Evolutionary conservation across 2,329 filamentous ascomycete species (phyloP).

Genomic region (Sporothrix globosa): DNA sequence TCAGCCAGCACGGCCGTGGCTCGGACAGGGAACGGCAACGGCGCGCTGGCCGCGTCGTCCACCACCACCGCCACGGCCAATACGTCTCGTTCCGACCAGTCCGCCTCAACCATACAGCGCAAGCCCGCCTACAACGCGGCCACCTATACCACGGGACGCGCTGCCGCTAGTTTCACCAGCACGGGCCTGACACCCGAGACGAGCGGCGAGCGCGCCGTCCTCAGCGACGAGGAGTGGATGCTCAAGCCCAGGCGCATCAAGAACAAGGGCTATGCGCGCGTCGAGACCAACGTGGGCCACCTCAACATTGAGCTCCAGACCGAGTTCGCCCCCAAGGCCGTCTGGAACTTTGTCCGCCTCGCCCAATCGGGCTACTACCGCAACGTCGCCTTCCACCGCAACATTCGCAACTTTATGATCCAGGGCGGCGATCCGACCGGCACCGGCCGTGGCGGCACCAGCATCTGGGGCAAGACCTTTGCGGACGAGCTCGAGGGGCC

Average conservation of each 20-base stretch:
- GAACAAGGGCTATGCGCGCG: slow-evolving; percentile 85
- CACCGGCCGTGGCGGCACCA: slow-evolving; percentile 85
- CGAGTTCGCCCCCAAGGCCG: slow-evolving; percentile 86
- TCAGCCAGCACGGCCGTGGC: slow-evolving; percentile 38
- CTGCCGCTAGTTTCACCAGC: slow-evolving; percentile 92
- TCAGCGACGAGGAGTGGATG: slow-evolving; percentile 97
- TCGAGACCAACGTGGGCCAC: slow-evolving; percentile 82
- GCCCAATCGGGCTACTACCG: slow-evolving; percentile 90
- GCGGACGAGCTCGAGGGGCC: slow-evolving; percentile 91
- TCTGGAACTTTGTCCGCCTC: slow-evolving; percentile 94
- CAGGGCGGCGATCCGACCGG: slow-evolving; percentile 94
- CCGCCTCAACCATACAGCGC: background rate
- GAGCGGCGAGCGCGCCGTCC: slow-evolving; percentile 78
- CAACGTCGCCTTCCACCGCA: slow-evolving; percentile 83
- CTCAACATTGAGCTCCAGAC: slow-evolving; percentile 88
- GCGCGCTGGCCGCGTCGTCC: slow-evolving; percentile 43
- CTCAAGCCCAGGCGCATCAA: slow-evolving; percentile 87
- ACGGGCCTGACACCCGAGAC: slow-evolving; percentile 93
- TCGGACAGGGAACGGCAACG: slow-evolving; percentile 46
- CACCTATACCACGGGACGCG: slow-evolving; percentile 83
- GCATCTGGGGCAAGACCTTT: slow-evolving; percentile 94
- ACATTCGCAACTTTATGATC: slow-evolving; percentile 96
- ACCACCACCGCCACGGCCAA: slow-evolving; percentile 43
- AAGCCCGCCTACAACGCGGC: slow-evolving; percentile 79
- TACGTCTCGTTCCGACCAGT: slow-evolving; percentile 39